These are phyloP conservation scores for Castanopsis chinensis DNA, from an alignment of 306 rosid genomes.

Conservation along the genomic window DNA sequence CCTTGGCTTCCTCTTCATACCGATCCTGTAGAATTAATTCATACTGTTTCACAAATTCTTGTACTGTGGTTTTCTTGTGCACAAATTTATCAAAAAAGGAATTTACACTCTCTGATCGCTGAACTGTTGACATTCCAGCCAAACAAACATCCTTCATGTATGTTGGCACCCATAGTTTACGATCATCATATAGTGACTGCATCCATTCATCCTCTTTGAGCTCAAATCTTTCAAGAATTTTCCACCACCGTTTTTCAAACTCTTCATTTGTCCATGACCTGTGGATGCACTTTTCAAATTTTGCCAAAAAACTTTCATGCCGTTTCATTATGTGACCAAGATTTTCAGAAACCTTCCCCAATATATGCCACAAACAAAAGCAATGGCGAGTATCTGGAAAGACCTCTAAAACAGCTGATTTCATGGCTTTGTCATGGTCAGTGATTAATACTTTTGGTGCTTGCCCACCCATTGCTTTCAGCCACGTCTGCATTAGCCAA, in stretches of 20 bases:
- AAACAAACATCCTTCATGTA: constrained; percentile 71
- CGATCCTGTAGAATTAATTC: constrained; percentile 87
- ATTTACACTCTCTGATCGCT: constrained; percentile 91
- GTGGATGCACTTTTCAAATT: constrained; percentile 82
- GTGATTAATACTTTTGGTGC: constrained; percentile 81
- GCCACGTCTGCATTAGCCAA: constrained; percentile 82
- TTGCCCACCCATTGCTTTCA: constrained; percentile 88
- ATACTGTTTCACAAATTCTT: constrained; percentile 83
- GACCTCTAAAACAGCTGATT: constrained; percentile 64
- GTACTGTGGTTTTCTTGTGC: constrained; percentile 85
- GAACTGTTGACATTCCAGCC: constrained; percentile 86
- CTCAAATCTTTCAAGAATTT: constrained; percentile 68
- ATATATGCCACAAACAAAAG: constrained; percentile 79
- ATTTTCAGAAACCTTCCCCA: constrained; percentile 83
- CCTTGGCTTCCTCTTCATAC: constrained; percentile 98
- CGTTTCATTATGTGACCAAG: constrained; percentile 69
- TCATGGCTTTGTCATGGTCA: constrained; percentile 78
- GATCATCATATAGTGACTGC: constrained; percentile 74
- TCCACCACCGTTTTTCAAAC: constrained; percentile 89
- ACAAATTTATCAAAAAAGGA: constrained; percentile 89
- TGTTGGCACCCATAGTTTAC: constrained; percentile 81
- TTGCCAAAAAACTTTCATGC: constrained; percentile 72
- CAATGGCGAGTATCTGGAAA: constrained; percentile 68
- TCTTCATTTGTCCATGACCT: constrained; percentile 80
- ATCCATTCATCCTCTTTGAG: constrained; percentile 81